Conservation (phyloP, 768 basidiomycete species). For the Albatrellus ellisii region DNA sequence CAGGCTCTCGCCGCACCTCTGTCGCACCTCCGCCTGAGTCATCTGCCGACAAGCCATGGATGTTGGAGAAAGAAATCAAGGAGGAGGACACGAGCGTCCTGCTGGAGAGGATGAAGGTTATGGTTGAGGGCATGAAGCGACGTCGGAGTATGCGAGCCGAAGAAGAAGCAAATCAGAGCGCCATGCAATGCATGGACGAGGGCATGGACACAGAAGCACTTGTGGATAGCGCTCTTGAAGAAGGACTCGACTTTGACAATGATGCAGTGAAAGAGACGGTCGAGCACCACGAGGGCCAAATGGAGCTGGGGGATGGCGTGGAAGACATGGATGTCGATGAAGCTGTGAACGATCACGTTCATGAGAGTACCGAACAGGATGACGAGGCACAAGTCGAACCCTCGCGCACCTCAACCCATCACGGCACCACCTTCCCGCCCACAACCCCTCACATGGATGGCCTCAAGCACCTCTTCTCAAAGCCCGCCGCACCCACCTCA, state of each 20-base stretch:
- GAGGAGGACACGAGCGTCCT: conserved; percentile 22
- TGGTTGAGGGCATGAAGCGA: conserved; percentile 25
- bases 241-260: neutral
- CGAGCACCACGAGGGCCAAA: neutral
- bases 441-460: conserved; percentile 20
- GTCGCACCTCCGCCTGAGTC: conserved; percentile 7
- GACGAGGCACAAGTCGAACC: conserved; percentile 1
- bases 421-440: conserved; percentile 4
- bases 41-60: conserved; percentile 4
- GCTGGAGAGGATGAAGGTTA: conserved; percentile 25
- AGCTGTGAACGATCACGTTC: conserved; percentile 20
- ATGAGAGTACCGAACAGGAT: conserved; percentile 9
- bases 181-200: conserved; percentile 13
- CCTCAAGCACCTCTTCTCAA: conserved; percentile 21
- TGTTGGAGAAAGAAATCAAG: conserved; percentile 16
- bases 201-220: conserved; percentile 11
- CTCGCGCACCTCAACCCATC: conserved; percentile 1
- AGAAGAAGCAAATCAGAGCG: conserved; percentile 6
- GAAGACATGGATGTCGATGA: conserved; percentile 22
- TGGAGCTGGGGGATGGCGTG: conserved; percentile 3
- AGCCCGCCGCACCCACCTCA: conserved; percentile 13
- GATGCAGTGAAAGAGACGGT: neutral
- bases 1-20: conserved; percentile 30
- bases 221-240: neutral
- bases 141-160: conserved; percentile 19